These are phyloP conservation scores for Monosporascus sp. DNA, from an alignment of 2,329 filamentous ascomycete genomes.

Conservation along the genomic window DNA sequence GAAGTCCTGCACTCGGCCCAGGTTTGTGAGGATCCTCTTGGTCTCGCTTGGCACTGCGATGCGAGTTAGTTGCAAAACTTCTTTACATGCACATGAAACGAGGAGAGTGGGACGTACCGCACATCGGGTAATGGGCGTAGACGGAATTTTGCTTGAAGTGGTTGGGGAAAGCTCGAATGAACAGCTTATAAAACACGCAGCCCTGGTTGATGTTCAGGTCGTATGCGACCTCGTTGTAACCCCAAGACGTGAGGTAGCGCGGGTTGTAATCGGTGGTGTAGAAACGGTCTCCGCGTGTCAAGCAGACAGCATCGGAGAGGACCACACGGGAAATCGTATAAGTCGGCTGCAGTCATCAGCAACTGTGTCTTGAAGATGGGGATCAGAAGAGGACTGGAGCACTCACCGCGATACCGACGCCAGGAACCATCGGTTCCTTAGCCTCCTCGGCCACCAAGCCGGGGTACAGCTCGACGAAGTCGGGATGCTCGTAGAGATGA, in stretches of 20 bases:
- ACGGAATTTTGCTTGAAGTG: slow-evolving; percentile 74
- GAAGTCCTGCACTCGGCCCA: slow-evolving; percentile 65
- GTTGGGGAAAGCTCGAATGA: slow-evolving; percentile 72
- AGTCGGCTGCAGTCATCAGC: slow-evolving; percentile 42
- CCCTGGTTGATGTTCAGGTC: slow-evolving; percentile 73
- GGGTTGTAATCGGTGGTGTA: slow-evolving; percentile 76
- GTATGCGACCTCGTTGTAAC: slow-evolving; percentile 68
- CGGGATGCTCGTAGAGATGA: slow-evolving; percentile 70
- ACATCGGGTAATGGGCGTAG: slow-evolving; percentile 75
- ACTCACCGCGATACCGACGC: slow-evolving; percentile 60
- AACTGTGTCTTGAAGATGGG: background rate
- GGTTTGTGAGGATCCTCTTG: slow-evolving; percentile 60
- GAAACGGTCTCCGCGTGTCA: slow-evolving; percentile 73
- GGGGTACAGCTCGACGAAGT: slow-evolving; percentile 76
- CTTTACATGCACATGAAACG: background rate
- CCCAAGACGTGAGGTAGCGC: slow-evolving; percentile 76
- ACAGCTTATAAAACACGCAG: slow-evolving; percentile 80
- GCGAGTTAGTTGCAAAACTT: slow-evolving; percentile 1
- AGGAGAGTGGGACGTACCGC: slow-evolving; percentile 15
- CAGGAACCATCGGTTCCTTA: slow-evolving; percentile 68
- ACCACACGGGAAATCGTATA: slow-evolving; percentile 75
- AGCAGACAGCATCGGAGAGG: slow-evolving; percentile 70
- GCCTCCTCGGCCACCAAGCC: slow-evolving; percentile 72
- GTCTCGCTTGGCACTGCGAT: slow-evolving; percentile 64
- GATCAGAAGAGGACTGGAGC: background rate